Evolutionary conservation across 2,329 filamentous ascomycete species (phyloP).

Genomic region (Scedosporium minutisporum): DNA sequence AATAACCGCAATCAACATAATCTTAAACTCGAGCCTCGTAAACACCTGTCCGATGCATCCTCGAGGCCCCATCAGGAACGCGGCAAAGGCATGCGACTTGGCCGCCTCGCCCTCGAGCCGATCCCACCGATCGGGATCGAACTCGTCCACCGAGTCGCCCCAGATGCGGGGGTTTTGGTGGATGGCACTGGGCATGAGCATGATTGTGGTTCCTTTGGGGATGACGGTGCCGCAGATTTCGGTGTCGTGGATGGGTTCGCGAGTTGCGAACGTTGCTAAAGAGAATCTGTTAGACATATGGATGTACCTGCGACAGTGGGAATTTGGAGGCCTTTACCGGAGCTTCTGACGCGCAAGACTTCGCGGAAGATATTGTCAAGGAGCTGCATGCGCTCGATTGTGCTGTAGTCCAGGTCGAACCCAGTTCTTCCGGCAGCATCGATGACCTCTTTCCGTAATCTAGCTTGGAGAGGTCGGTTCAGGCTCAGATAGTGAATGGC

Average conservation of each 20-base stretch:
- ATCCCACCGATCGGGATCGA: conserved; percentile 30
- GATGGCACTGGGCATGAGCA: conserved; percentile 25
- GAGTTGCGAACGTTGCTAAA: conserved; percentile 20
- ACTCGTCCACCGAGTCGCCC: conserved; percentile 23
- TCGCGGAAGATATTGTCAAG: conserved; percentile 34
- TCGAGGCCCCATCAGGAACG: conserved; percentile 26
- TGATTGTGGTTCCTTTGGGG: conserved; percentile 25
- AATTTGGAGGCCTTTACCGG: conserved; percentile 14
- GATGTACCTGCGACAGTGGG: not conserved
- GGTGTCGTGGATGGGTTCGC: conserved; percentile 21
- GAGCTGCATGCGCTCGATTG: conserved; percentile 23
- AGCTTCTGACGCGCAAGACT: conserved; percentile 29
- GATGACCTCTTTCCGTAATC: conserved; percentile 28
- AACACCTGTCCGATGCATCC: conserved; percentile 28
- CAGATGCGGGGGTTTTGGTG: conserved; percentile 26
- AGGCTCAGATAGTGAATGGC: conserved; percentile 26
- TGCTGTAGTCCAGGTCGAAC: conserved; percentile 10
- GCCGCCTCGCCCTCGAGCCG: conserved; percentile 13
- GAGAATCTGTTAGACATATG: not conserved
- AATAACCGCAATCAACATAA: conserved; percentile 22
- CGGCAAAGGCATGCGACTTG: conserved; percentile 22
- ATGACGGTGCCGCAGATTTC: conserved; percentile 22
- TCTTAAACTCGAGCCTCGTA: conserved; percentile 27
- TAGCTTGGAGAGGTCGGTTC: conserved; percentile 25
- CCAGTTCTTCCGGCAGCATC: conserved; percentile 9